These are phyloP conservation scores for Monosporascus sp. DNA, from an alignment of 2,329 filamentous ascomycete genomes.

Conservation along the genomic window DNA sequence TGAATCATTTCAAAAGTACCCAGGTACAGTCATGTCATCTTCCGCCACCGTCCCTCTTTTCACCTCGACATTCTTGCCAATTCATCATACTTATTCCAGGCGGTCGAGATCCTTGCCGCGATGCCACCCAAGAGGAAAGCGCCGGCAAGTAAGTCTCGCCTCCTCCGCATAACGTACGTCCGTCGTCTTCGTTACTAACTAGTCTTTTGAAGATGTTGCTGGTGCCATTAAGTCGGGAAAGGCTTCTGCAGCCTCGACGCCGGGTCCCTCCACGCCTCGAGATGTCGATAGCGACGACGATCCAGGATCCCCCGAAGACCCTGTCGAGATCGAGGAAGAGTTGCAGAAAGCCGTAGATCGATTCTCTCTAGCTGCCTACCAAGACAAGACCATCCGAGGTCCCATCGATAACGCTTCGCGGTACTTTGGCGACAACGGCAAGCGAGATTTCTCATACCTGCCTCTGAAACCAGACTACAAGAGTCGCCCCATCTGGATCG, in stretches of 20 bases:
- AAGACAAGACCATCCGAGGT: constrained; percentile 39
- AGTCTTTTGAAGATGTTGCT: constrained; percentile 35
- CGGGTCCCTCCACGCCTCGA: constrained; percentile 54
- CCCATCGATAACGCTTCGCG: constrained; percentile 36
- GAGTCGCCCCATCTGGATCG: constrained; percentile 90
- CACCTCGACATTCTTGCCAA: background rate
- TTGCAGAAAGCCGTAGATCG: constrained; percentile 56
- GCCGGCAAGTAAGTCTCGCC: constrained; percentile 37
- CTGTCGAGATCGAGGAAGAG: constrained; percentile 48
- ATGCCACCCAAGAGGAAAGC: constrained; percentile 75
- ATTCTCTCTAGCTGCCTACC: constrained; percentile 50
- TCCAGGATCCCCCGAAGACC: constrained; percentile 33
- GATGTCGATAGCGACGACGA: constrained; percentile 52
- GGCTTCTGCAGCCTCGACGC: constrained; percentile 54
- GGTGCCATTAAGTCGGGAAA: constrained; percentile 50
- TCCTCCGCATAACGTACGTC: background rate
- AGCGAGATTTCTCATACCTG: constrained; percentile 72
- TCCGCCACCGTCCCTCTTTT: background rate
- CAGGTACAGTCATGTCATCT: background rate
- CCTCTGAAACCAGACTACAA: constrained; percentile 82
- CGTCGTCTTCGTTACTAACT: constrained; percentile 21
- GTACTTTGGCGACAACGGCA: constrained; percentile 41
- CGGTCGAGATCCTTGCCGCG: constrained; percentile 6
- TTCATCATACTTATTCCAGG: background rate
- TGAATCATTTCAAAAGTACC: background rate